Percentiles rank a stretch among this genome's conserved stretches.
phyloP scores from a whole-genome alignment of 768 basidiomycete species.

The Coprinopsis cinerea region DNA sequence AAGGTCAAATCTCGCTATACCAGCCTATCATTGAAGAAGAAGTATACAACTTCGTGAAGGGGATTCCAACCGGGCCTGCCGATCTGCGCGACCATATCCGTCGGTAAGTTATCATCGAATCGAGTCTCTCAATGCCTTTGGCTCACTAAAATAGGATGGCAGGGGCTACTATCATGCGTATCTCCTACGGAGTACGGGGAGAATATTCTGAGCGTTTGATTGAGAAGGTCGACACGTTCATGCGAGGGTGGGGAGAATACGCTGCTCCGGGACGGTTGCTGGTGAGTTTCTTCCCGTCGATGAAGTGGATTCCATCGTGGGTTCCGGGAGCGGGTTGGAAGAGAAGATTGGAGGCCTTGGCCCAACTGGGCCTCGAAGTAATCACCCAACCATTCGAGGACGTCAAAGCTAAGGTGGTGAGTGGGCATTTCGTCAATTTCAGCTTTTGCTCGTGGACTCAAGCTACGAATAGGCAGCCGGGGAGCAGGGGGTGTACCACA shows the following conservation, averaged over 20 bases:
- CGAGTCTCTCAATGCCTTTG: background rate
- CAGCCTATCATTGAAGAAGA: constrained; percentile 21
- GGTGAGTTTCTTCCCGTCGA: constrained; percentile 8
- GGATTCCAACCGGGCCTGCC: constrained; percentile 17
- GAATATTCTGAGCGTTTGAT: background rate
- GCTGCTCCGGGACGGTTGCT: constrained; percentile 9
- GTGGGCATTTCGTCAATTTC: background rate
- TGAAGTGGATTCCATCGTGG: constrained; percentile 12
- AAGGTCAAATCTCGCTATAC: constrained; percentile 18
- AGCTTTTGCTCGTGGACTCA: too few relatives aligned
- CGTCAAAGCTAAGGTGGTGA: constrained; percentile 3
- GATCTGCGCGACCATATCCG: constrained; percentile 20
- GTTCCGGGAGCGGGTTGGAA: constrained; percentile 14
- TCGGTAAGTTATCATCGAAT: constrained; percentile 1
- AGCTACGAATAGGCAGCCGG: too few relatives aligned
- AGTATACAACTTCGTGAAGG: constrained; percentile 16
- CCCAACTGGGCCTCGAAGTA: background rate
- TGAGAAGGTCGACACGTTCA: background rate
- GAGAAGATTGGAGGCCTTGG: background rate
- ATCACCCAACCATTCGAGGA: background rate
- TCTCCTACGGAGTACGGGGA: constrained; percentile 1
- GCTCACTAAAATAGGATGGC: constrained; percentile 1
- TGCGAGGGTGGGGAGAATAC: background rate
- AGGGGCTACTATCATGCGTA: constrained; percentile 13
- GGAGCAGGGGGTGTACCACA: too few relatives aligned